These are phyloP conservation scores for Verticillium longisporum DNA, from an alignment of 2,329 filamentous ascomycete genomes.

Conservation along the genomic window DNA sequence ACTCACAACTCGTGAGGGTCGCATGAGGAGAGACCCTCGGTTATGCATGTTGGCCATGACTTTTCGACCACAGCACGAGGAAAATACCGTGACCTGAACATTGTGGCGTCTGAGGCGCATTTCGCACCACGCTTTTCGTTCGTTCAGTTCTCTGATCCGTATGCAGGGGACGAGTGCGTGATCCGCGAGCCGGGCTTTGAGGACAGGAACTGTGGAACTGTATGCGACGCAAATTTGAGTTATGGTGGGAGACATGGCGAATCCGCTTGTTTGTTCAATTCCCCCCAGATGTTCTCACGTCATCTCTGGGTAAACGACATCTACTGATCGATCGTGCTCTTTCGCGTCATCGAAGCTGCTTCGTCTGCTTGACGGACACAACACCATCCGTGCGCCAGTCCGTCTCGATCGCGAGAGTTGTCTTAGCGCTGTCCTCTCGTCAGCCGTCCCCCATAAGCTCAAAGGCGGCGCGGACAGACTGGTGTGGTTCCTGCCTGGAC, in stretches of 20 bases:
- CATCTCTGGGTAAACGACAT: neutral
- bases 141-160: neutral
- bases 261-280: neutral
- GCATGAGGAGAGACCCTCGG: slow-evolving; percentile 30
- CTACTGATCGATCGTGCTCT: neutral
- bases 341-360: neutral
- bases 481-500: neutral
- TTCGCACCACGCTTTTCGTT: neutral
- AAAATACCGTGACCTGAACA: neutral
- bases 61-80: neutral
- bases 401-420: slow-evolving; percentile 8
- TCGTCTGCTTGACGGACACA: slow-evolving; percentile 1
- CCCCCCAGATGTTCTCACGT: neutral
- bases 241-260: neutral
- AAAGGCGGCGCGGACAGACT: neutral
- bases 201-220: neutral
- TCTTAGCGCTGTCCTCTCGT: slow-evolving; percentile 1
- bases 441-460: neutral
- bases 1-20: slow-evolving; percentile 4
- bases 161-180: neutral
- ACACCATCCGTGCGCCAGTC: neutral
- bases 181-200: neutral
- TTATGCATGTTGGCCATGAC: slow-evolving; percentile 23
- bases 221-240: neutral
- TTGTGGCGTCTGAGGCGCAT: slow-evolving; percentile 10